Conservation (phyloP, 176 grass and related monocot genomes). For the Phyllostachys edulis region DNA sequence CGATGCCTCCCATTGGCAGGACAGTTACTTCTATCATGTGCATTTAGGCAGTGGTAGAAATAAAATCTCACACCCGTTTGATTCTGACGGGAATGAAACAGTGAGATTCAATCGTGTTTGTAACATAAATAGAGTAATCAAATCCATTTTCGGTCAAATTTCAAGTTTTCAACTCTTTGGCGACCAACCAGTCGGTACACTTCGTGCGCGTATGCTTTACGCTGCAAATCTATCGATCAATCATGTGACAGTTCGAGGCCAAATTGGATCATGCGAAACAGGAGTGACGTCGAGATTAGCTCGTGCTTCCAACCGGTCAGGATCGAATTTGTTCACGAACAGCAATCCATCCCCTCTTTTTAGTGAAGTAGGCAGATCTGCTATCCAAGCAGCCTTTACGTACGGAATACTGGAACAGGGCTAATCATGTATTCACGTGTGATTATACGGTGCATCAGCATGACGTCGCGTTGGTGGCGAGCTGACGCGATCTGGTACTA, state of each 20-base stretch:
- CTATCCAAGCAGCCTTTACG: neutral
- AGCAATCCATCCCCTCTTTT: neutral
- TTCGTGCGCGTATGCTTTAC: neutral
- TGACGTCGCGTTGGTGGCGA: neutral
- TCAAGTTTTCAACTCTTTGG: neutral
- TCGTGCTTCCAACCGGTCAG: neutral
- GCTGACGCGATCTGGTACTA: neutral
- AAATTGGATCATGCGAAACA: neutral
- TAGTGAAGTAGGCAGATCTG: constrained; percentile 23
- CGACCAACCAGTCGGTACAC: neutral
- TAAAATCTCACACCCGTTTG: neutral
- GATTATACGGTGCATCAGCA: neutral
- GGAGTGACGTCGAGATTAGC: neutral
- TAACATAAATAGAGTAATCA: neutral
- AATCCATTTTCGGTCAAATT: constrained; percentile 23
- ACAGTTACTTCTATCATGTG: neutral
- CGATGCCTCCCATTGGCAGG: neutral
- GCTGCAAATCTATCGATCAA: neutral
- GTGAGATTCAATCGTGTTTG: neutral
- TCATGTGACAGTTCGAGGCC: neutral
- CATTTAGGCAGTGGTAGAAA: neutral
- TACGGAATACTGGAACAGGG: neutral
- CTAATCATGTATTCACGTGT: neutral
- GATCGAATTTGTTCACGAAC: neutral
- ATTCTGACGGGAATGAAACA: neutral